Evolutionary conservation across 129 eudicot species (phyloP).

Genomic region (Dittrichia graveolens): DNA sequence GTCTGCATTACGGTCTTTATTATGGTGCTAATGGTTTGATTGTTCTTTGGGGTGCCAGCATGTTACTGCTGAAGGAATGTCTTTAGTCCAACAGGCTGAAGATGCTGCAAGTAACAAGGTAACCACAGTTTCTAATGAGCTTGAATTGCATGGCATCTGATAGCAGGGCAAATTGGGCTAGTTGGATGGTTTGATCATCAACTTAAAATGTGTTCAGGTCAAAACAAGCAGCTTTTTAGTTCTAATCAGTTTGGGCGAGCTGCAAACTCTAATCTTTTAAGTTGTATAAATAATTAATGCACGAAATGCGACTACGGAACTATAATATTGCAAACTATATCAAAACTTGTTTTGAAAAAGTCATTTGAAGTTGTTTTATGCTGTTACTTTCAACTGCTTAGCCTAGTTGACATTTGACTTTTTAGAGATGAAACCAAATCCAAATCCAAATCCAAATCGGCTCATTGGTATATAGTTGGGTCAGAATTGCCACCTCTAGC

Average conservation of each 20-base stretch:
- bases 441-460: neutral
- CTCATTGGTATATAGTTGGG: neutral
- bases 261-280: neutral
- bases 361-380: neutral
- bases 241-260: neutral
- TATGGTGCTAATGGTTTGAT: slow-evolving; percentile 7
- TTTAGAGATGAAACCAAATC: neutral
- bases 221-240: neutral
- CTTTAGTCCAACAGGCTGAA: slow-evolving; percentile 81
- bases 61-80: slow-evolving; percentile 70
- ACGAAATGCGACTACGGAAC: neutral
- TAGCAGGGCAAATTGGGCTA: neutral
- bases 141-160: neutral
- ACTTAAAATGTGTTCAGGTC: neutral
- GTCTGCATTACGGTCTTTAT: neutral
- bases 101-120: slow-evolving; percentile 78
- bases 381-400: neutral
- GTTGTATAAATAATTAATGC: neutral
- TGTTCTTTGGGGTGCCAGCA: slow-evolving; percentile 51
- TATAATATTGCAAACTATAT: neutral
- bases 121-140: neutral
- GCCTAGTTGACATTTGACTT: neutral
- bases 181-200: neutral
- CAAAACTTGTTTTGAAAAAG: neutral
- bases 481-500: neutral